Evolutionary conservation across 495 filamentous ascomycete genomes (phyloP).

Genomic region (Trichoderma orchidacearum): DNA sequence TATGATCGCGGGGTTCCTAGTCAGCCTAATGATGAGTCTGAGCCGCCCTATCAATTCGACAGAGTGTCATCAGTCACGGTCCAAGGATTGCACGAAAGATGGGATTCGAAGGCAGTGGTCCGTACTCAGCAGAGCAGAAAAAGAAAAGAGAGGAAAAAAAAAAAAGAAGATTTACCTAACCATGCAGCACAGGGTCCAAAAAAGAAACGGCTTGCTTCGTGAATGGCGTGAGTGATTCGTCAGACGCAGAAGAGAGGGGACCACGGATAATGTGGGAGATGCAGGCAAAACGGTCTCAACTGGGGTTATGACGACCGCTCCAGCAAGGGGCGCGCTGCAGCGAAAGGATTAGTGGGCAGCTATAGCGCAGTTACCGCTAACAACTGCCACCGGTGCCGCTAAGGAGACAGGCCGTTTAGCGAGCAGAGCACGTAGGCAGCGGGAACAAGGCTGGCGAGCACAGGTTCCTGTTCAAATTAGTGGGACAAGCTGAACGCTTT

Average conservation of each 20-base stretch:
- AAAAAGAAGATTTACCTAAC: neutral
- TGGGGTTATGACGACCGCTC: neutral
- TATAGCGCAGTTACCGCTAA: neutral
- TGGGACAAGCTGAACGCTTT: neutral
- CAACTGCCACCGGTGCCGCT: neutral
- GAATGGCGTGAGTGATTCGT: neutral
- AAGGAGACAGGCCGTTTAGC: too few relatives aligned
- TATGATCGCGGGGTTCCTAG: neutral
- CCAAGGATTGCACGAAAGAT: neutral
- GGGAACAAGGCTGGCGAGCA: too few relatives aligned
- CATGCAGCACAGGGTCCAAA: neutral
- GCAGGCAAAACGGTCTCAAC: neutral
- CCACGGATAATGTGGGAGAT: neutral
- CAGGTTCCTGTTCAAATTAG: neutral
- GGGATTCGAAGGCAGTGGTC: neutral
- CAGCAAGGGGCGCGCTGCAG: neutral
- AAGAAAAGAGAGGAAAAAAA: neutral
- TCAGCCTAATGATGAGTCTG: neutral
- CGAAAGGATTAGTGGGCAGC: neutral
- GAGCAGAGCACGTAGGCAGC: too few relatives aligned
- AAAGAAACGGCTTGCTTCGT: neutral
- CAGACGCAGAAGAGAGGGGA: neutral
- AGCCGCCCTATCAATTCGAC: neutral
- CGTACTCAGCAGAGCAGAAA: neutral
- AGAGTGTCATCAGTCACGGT: neutral